A percentile compares a stretch with the other conserved stretches of the same genome.
Evolutionary conservation across 345 rosid species (phyloP).

Genomic region (Dimocarpus longan): DNA sequence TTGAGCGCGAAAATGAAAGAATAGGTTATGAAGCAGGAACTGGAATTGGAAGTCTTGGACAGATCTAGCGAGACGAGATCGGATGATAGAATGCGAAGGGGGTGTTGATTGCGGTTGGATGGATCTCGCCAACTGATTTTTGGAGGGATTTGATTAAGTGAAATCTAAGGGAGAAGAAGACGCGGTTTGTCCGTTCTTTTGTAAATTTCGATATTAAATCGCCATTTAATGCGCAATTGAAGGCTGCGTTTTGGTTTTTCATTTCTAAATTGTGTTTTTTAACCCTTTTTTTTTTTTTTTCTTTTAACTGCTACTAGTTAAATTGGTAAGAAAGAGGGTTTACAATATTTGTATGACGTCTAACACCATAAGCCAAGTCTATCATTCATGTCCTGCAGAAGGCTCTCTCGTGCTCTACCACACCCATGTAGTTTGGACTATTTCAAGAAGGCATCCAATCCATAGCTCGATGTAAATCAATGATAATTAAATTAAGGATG

Average conservation of each 20-base stretch:
- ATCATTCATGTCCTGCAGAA: too few relatives aligned
- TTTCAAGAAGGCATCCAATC: too few relatives aligned
- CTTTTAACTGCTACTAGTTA: too few relatives aligned
- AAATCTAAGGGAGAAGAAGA: constrained; percentile 12
- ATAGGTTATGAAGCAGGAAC: background rate
- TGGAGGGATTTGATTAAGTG: constrained; percentile 25
- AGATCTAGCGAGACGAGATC: constrained; percentile 19
- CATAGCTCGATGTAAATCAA: too few relatives aligned
- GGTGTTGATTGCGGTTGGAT: background rate
- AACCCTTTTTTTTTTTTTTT: background rate
- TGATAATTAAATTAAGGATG: too few relatives aligned
- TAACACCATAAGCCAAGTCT: too few relatives aligned
- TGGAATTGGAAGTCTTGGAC: background rate
- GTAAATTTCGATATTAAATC: background rate
- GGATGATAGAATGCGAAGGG: constrained; percentile 18
- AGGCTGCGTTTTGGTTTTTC: background rate
- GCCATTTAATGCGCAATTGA: background rate
- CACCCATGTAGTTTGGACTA: too few relatives aligned
- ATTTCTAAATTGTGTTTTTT: background rate
- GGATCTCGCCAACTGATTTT: constrained; percentile 21
- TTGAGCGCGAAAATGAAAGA: background rate
- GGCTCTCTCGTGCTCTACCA: too few relatives aligned
- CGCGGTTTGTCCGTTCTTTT: background rate
- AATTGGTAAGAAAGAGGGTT: too few relatives aligned
- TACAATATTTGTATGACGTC: too few relatives aligned